These are phyloP conservation scores for Sugiyamaella marilandica DNA, from an alignment of 805 yeast species.

Conservation along the genomic window DNA sequence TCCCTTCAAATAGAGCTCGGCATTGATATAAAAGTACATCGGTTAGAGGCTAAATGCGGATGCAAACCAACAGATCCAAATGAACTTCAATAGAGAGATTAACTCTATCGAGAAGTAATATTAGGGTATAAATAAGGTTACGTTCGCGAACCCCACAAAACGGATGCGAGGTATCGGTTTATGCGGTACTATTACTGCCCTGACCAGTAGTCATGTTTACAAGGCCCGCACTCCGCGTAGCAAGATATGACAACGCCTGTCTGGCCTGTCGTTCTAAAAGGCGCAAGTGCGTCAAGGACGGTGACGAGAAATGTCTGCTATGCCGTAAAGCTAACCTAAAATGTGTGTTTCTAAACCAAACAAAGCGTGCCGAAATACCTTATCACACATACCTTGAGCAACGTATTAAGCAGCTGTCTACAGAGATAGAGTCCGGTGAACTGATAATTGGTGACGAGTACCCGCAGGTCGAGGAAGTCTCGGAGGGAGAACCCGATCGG, in stretches of 20 bases:
- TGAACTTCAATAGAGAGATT: too few species aligned
- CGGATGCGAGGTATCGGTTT: too few species aligned
- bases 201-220: neutral
- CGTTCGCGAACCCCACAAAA: too few species aligned
- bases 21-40: too few species aligned
- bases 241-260: slow-evolving; percentile 13
- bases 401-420: slow-evolving; percentile 3
- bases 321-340: slow-evolving; percentile 6
- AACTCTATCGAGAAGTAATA: too few species aligned
- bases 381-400: slow-evolving; percentile 12
- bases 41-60: too few species aligned
- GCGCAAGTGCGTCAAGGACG: slow-evolving; percentile 6
- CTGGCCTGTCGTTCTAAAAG: slow-evolving; percentile 10
- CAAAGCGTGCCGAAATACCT: slow-evolving; percentile 5
- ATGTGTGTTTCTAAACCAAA: slow-evolving; percentile 5
- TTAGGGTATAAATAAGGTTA: too few species aligned
- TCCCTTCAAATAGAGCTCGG: too few species aligned
- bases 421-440: neutral
- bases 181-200: too few species aligned
- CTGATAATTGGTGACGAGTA: neutral
- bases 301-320: slow-evolving; percentile 1
- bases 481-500: neutral
- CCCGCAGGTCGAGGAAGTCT: neutral
- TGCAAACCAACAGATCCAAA: too few species aligned
- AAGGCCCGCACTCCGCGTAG: slow-evolving; percentile 9